Evolutionary conservation across 106 monocot species (phyloP), one percentile per base, ranked within the genome.

Genomic region (Phalaenopsis aphrodite): DNA sequence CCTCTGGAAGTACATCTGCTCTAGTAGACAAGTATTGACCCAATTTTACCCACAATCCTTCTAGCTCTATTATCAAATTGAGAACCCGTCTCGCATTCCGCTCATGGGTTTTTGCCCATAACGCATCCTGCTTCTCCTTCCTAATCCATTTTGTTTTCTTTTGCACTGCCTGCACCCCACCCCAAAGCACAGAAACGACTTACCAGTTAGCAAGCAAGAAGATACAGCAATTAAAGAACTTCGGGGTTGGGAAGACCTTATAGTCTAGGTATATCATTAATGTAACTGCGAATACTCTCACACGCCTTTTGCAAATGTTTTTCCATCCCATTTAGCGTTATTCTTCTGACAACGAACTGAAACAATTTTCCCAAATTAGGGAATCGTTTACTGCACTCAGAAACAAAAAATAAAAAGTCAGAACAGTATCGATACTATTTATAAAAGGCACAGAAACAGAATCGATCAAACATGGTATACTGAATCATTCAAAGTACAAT

Each of bases 11-110:
- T 17, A 99, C 95, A 87, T 99, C 95, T 30, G 99, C 99, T 80
- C 95, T 80, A 30, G 95, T 99, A 18, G 99, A 99, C 74, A 99
- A 81, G 82, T 99, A 99, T 41, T 99, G 99, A 8, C 99, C 99
- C 66, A 99, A 85, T 67, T 99, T 99, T 42, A 99, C 99, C 99
- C 99, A 99, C 76, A 99, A 82, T 41, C 99, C 99, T 85, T 99
- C 91, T 81, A 99, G 81, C 87, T 92, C 91, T 68, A 99, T 90
- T 75, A 99, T 99, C 76, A 93, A 72, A 82, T 88, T 93, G 69
- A 99, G 89, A 69, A 95, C 79, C 67, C 99, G 86, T 56, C 48
- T 93, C 24, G 99, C 99, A 85, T 99, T 99, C 49, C 95, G 72
- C 80, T 88, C 85, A 58, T 99, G 99, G 14, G 95, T 86, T 84